Evolutionary conservation across 2,329 filamentous ascomycete species (phyloP).

Genomic region (Epicoccum nigrum): DNA sequence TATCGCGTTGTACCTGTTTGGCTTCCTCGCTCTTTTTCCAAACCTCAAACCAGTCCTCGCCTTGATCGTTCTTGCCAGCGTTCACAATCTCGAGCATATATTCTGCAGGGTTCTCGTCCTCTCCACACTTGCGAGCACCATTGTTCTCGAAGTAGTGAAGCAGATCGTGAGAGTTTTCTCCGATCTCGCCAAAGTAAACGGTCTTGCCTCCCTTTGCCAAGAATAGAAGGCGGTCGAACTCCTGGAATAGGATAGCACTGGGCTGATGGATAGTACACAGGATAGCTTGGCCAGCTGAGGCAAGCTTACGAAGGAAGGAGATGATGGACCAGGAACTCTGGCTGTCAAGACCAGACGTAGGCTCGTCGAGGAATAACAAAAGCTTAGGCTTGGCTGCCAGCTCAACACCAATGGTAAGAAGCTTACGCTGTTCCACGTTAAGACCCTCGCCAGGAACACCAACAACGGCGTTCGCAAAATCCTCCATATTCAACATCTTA

Average conservation of each 20-base stretch:
- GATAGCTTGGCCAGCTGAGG: conserved; percentile 54
- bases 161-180: conserved; percentile 49
- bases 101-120: conserved; percentile 74
- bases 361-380: conserved; percentile 68
- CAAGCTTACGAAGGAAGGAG: conserved; percentile 66
- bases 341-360: conserved; percentile 62
- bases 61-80: conserved; percentile 38
- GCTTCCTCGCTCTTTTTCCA: conserved; percentile 43
- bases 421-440: conserved; percentile 72
- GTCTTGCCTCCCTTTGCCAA: conserved; percentile 53
- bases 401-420: conserved; percentile 75
- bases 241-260: conserved; percentile 52
- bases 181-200: conserved; percentile 57
- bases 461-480: conserved; percentile 70
- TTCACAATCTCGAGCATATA: conserved; percentile 68
- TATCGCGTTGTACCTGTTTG: conserved; percentile 42
- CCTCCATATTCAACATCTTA: conserved; percentile 69
- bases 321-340: conserved; percentile 67
- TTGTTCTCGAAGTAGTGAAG: conserved; percentile 65
- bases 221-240: conserved; percentile 54
- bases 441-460: conserved; percentile 68
- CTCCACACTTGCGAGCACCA: conserved; percentile 64
- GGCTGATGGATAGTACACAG: conserved; percentile 58
- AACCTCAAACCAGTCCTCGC: conserved; percentile 49
- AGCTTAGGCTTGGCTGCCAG: conserved; percentile 71